Base-by-base conservation (phyloP, 2,329 filamentous ascomycete species). In the Cordyceps pruinosa region DNA sequence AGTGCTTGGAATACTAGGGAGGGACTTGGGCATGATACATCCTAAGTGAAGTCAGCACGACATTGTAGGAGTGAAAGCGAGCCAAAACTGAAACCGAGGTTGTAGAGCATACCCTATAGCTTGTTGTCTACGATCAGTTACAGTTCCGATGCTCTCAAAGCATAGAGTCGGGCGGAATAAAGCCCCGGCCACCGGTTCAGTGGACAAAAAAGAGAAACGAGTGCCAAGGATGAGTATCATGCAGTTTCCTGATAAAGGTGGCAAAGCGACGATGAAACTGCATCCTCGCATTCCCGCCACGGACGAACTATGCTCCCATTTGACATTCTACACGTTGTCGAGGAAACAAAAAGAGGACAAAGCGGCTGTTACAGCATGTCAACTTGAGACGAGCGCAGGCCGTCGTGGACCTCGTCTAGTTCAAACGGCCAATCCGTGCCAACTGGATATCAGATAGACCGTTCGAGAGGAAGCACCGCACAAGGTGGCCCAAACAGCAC, bases 291-390 rank as follows among this genome's bases (percentile, higher is more conserved):
- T 26, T 35, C 37, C 25, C 8, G n/a, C 21, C 19, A 32, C 19
- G 5, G 9, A 25, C 7, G 26, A 53, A 44, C 26, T 7, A 8
- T 25, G 13, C 5, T 53, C 15, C 30, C 9, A 44, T 23, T 25
- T 4, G n/a, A 5, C 3, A 44, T n/a, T 44, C 26, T 44, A 44
- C 26, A 34, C 47, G 10, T 13, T 10, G 5, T 5, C 15, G 34
- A 52, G 12, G 26, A 34, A 44, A 44, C 26, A 44, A 42, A 44
- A 41, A 37, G 23, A 42, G 39, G 50, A 53, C 50, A 34, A 53
- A 53, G 50, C 37, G 50, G 30, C 30, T 53, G 50, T 53, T 53
- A 34, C 50, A 53, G 50, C 26, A 44, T 34, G 23, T 5, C 28
- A 25, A 34, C n/a, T 34, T 34, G 28, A 44, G 50, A 53, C 37